phyloP scores from a whole-genome alignment of 257 asterid species.

The Leonotis leonurus region DNA sequence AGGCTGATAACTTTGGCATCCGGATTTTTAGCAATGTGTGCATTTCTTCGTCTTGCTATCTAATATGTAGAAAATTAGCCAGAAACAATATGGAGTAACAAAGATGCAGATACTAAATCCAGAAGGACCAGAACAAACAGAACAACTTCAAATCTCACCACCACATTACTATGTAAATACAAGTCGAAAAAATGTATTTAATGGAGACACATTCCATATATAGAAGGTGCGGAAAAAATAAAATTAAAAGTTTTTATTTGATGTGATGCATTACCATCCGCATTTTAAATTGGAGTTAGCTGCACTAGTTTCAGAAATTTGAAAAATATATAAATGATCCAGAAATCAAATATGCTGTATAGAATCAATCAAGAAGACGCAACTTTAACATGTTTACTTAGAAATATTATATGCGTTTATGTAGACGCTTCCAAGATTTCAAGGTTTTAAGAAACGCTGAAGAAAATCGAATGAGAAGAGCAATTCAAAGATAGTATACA shows the following conservation, averaged over 20 bases:
- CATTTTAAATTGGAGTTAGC: neutral
- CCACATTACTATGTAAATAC: neutral
- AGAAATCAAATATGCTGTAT: too few species aligned
- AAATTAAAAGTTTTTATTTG: too few species aligned
- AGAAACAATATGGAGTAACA: neutral
- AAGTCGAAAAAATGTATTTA: neutral
- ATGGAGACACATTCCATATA: neutral
- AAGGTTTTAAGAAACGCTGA: neutral
- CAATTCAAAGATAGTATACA: neutral
- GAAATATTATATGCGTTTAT: neutral
- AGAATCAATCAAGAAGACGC: too few species aligned
- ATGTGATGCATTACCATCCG: neutral
- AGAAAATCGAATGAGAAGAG: neutral
- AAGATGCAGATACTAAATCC: too few species aligned
- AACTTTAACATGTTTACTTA: too few species aligned
- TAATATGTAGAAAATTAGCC: too few species aligned
- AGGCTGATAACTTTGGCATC: slow-evolving; percentile 92
- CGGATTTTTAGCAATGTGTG: slow-evolving; percentile 69
- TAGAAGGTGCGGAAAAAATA: too few species aligned
- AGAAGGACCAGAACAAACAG: too few species aligned
- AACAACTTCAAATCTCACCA: neutral
- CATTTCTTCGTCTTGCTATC: slow-evolving; percentile 81
- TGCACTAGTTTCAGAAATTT: too few species aligned
- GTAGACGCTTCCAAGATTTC: neutral
- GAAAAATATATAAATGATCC: too few species aligned